Evolutionary conservation across 2,329 filamentous ascomycete genomes (phyloP).

Genomic region (Lecanicillium sp.): DNA sequence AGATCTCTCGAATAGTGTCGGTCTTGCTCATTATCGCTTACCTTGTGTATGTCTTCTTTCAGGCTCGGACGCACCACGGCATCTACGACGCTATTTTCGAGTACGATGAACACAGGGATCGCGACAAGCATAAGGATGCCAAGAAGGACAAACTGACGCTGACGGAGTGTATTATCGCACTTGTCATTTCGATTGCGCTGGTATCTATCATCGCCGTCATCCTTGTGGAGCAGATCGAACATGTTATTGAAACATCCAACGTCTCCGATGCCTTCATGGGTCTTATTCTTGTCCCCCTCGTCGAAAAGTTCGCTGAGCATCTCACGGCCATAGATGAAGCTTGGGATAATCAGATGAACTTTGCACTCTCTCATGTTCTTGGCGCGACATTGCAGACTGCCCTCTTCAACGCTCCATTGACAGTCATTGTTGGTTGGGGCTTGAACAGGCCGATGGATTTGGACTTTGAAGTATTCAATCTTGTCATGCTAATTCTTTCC

Average conservation of each 20-base stretch:
- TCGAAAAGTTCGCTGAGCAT: conserved; percentile 83
- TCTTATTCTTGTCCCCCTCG: conserved; percentile 71
- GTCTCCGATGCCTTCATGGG: conserved; percentile 52
- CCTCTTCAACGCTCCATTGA: conserved; percentile 76
- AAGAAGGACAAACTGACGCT: conserved; percentile 64
- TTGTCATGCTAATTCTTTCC: conserved; percentile 71
- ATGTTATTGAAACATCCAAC: conserved; percentile 36
- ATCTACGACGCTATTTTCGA: conserved; percentile 70
- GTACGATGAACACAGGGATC: conserved; percentile 59
- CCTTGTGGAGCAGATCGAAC: conserved; percentile 64
- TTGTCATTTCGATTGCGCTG: conserved; percentile 55
- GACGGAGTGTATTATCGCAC: conserved; percentile 61
- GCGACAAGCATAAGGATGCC: conserved; percentile 53
- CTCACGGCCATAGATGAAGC: conserved; percentile 79
- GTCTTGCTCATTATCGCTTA: conserved; percentile 66
- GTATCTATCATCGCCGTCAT: conserved; percentile 69
- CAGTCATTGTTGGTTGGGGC: conserved; percentile 79
- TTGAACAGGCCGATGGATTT: conserved; percentile 63
- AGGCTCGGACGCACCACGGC: conserved; percentile 67
- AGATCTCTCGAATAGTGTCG: conserved; percentile 63
- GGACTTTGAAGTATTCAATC: conserved; percentile 82
- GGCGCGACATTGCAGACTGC: conserved; percentile 86
- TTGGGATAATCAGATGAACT: conserved; percentile 77
- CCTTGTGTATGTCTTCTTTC: conserved; percentile 60
- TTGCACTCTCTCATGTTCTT: conserved; percentile 77